Evolutionary conservation across 345 rosid species (phyloP).

Genomic region (Excoecaria agallocha): DNA sequence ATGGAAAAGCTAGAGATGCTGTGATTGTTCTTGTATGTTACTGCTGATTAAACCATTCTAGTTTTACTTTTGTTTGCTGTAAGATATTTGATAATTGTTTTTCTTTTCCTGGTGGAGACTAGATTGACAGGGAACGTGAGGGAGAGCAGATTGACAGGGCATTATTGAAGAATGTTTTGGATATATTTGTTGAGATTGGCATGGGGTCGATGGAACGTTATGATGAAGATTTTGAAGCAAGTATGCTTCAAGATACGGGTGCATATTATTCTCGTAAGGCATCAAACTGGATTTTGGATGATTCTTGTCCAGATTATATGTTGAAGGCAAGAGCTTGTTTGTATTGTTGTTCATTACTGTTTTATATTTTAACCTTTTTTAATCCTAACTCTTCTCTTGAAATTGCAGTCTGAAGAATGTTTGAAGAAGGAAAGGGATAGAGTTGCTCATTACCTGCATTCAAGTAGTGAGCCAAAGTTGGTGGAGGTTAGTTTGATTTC

Average conservation of each 20-base stretch:
- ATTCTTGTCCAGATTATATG: conserved; percentile 85
- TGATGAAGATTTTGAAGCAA: conserved; percentile 71
- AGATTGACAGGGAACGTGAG: conserved; percentile 89
- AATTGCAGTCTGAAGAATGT: conserved; percentile 85
- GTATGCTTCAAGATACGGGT: conserved; percentile 65
- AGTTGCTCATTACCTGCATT: conserved; percentile 81
- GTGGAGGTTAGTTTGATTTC: conserved; percentile 62
- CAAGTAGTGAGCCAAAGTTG: conserved; percentile 83
- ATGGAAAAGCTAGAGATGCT: conserved; percentile 61
- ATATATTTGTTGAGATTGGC: conserved; percentile 82
- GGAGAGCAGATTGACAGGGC: conserved; percentile 84
- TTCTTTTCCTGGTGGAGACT: neutral
- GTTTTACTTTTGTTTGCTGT: neutral
- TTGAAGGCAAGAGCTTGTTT: conserved; percentile 47
- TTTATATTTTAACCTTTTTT: neutral
- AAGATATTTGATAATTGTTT: neutral
- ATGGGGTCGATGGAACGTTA: conserved; percentile 66
- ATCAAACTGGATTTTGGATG: conserved; percentile 71
- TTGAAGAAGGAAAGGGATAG: conserved; percentile 87
- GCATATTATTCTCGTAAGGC: conserved; percentile 87
- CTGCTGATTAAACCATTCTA: neutral
- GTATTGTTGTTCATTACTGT: neutral
- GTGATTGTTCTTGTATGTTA: conserved; percentile 64
- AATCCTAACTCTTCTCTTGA: neutral
- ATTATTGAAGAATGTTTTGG: conserved; percentile 69